phyloP scores from a whole-genome alignment of 225 moss, liverwort and hornwort species.

The Sphagnum contortum region DNA sequence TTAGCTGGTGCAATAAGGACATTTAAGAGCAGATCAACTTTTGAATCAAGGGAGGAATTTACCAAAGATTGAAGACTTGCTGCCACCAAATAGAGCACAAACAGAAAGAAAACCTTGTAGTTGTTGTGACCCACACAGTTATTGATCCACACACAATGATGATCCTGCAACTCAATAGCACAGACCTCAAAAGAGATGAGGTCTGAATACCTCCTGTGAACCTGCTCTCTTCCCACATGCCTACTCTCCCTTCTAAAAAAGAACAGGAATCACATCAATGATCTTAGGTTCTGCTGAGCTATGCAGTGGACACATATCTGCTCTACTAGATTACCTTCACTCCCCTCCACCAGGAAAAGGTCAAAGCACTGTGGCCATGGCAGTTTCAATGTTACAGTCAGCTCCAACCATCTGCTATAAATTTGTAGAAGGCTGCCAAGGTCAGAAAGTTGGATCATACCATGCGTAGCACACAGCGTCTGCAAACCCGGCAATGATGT shows the following conservation, averaged over 20 bases:
- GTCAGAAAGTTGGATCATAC: slow-evolving; percentile 19
- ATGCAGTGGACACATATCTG: no score
- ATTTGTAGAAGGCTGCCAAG: no score
- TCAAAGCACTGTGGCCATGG: no score
- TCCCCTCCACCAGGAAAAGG: no score
- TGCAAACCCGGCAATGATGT: slow-evolving; percentile 94
- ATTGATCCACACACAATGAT: slow-evolving; percentile 98
- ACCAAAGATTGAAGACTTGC: slow-evolving; percentile 89
- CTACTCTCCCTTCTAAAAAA: no score
- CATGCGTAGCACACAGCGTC: slow-evolving; percentile 97
- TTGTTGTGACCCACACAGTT: slow-evolving; percentile 98
- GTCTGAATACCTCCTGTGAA: no score
- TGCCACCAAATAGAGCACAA: slow-evolving; percentile 75
- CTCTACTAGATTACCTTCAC: no score
- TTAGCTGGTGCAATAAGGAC: not conserved
- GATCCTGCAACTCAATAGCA: slow-evolving; percentile 52
- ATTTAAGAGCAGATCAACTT: not conserved
- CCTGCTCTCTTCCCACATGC: no score
- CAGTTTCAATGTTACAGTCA: no score
- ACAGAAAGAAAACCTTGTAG: slow-evolving; percentile 93
- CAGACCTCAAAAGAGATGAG: not conserved
- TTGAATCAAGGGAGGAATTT: slow-evolving; percentile 4
- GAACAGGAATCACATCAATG: no score
- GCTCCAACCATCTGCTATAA: no score
- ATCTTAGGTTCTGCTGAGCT: no score